phyloP scores from a whole-genome alignment of 2,329 filamentous ascomycete genomes.

The Pseudogymnoascus destructans region DNA sequence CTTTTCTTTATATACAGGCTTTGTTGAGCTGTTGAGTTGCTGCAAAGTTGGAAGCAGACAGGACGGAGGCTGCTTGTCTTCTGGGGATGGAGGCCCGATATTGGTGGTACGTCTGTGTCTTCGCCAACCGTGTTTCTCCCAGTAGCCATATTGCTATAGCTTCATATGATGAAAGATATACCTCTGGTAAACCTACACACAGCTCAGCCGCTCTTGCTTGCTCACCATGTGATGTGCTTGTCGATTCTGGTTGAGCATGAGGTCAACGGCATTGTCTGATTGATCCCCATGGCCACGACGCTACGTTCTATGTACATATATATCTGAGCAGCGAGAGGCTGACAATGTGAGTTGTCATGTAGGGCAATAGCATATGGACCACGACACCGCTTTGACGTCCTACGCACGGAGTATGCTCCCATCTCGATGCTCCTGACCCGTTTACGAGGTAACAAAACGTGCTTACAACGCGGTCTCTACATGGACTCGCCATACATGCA shows the following conservation, averaged over 20 bases:
- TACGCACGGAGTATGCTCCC: background rate
- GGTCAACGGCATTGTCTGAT: slow-evolving; percentile 36
- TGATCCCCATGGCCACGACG: background rate
- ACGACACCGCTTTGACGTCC: background rate
- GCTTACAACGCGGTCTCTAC: background rate
- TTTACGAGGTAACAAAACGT: background rate
- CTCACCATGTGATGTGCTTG: slow-evolving; percentile 7
- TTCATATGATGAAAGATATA: slow-evolving; percentile 21
- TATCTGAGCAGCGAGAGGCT: background rate
- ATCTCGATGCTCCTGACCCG: background rate
- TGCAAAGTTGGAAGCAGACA: background rate
- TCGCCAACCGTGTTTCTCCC: slow-evolving; percentile 17
- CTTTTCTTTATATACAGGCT: background rate
- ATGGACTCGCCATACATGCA: background rate
- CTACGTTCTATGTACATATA: background rate
- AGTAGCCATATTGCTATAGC: background rate
- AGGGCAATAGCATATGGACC: background rate
- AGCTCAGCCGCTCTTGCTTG: slow-evolving; percentile 33
- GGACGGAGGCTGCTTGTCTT: background rate
- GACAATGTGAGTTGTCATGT: background rate
- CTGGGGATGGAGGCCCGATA: slow-evolving; percentile 11
- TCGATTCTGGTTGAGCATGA: slow-evolving; percentile 37
- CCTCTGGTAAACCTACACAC: slow-evolving; percentile 39
- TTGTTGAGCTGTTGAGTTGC: slow-evolving; percentile 3
- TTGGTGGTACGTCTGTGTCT: background rate